Evolutionary conservation across 1,284 basidiomycete genomes (phyloP).

Genomic region (Melampsora allii-populina): DNA sequence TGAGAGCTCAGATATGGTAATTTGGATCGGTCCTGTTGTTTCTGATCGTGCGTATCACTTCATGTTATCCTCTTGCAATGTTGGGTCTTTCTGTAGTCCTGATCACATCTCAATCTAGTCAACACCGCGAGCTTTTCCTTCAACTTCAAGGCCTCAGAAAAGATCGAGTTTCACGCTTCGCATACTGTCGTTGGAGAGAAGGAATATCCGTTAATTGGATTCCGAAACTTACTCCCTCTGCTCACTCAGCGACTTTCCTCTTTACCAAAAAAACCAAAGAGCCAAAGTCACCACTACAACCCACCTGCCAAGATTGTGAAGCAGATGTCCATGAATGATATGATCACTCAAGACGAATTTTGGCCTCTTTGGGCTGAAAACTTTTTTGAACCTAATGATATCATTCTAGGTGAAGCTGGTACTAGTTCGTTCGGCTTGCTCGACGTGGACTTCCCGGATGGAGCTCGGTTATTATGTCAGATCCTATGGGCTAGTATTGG

Average conservation of each 20-base stretch:
- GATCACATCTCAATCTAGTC: not conserved
- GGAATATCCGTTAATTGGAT: slow-evolving; percentile 44
- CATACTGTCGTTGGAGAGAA: slow-evolving; percentile 61
- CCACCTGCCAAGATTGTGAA: slow-evolving; percentile 43
- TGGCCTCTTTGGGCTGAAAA: slow-evolving; percentile 70
- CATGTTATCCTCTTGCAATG: not conserved
- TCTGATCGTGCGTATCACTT: slow-evolving; percentile 61
- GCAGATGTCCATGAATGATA: slow-evolving; percentile 27
- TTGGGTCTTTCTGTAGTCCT: slow-evolving; percentile 24
- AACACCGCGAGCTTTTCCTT: slow-evolving; percentile 37
- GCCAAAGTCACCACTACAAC: slow-evolving; percentile 44
- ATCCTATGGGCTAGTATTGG: slow-evolving; percentile 71
- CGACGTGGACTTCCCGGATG: slow-evolving; percentile 45
- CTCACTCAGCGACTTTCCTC: slow-evolving; percentile 45
- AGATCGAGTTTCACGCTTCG: slow-evolving; percentile 74
- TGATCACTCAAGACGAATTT: slow-evolving; percentile 56
- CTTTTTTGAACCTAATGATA: slow-evolving; percentile 71
- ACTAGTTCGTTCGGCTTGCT: slow-evolving; percentile 49
- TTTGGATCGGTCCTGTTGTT: slow-evolving; percentile 75
- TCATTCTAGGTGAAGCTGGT: slow-evolving; percentile 78
- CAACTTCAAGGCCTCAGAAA: slow-evolving; percentile 47
- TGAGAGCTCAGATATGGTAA: slow-evolving; percentile 75
- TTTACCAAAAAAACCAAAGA: slow-evolving; percentile 24
- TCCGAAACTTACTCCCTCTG: slow-evolving; percentile 49
- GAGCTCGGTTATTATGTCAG: slow-evolving; percentile 53